These are phyloP conservation scores for Calonectria pauciramosa DNA, from an alignment of 2,329 filamentous ascomycete species.

Conservation along the genomic window DNA sequence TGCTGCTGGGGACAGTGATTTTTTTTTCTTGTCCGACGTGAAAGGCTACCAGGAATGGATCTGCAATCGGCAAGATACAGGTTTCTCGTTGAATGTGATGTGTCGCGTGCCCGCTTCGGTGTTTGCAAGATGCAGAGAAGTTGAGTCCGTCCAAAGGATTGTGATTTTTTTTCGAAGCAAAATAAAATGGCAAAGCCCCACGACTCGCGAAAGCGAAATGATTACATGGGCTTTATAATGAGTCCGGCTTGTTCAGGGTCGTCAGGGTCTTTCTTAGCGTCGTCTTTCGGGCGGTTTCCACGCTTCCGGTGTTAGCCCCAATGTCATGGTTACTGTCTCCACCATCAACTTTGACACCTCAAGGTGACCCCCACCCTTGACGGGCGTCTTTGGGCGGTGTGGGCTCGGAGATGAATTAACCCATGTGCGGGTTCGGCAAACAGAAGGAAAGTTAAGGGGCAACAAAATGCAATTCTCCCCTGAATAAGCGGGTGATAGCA, in stretches of 20 bases:
- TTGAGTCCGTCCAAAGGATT: background rate
- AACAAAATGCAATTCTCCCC: background rate
- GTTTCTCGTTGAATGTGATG: background rate
- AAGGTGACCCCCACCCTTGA: conserved; percentile 7
- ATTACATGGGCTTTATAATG: conserved; percentile 8
- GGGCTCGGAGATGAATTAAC: background rate
- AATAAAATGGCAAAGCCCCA: conserved; percentile 8
- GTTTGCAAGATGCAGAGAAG: conserved; percentile 1
- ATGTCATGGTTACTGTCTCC: conserved; percentile 27
- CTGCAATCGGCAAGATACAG: conserved; percentile 9
- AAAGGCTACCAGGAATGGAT: background rate
- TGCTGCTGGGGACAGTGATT: conserved; percentile 1
- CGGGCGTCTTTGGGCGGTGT: conserved; percentile 23
- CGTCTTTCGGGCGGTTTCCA: conserved; percentile 10
- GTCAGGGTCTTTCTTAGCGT: conserved; percentile 22
- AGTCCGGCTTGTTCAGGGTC: background rate
- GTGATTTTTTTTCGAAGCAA: background rate
- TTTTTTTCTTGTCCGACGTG: background rate
- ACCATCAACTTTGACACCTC: conserved; percentile 23
- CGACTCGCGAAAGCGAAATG: background rate
- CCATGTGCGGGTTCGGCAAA: conserved; percentile 12
- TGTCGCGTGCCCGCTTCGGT: conserved; percentile 18
- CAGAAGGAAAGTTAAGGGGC: conserved; percentile 3
- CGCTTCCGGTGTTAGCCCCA: conserved; percentile 18
- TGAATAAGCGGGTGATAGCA: background rate